Percentiles rank a stretch among this genome's conserved stretches.
phyloP scores from a whole-genome alignment of 2,329 filamentous ascomycete genomes.

The Epichloe gansuensis region DNA sequence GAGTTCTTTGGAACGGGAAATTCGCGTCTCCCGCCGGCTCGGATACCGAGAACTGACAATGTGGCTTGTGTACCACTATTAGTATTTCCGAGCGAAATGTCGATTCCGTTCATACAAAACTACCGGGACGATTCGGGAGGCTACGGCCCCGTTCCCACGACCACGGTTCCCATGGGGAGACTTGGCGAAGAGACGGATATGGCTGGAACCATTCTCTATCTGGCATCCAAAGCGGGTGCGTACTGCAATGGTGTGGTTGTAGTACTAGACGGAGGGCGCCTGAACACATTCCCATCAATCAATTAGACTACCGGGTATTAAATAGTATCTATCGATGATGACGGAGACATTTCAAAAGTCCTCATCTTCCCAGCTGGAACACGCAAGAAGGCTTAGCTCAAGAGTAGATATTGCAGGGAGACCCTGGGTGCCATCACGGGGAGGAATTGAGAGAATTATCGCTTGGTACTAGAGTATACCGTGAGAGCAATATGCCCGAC shows the following conservation, averaged over 20 bases:
- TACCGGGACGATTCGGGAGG: conserved; percentile 23
- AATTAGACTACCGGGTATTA: conserved; percentile 24
- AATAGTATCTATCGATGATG: not conserved
- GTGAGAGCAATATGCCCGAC: too few species aligned
- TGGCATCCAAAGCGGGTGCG: conserved; percentile 51
- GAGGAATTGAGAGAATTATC: too few species aligned
- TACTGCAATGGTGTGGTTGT: conserved; percentile 54
- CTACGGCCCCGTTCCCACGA: conserved; percentile 23
- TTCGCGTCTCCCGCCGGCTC: not conserved
- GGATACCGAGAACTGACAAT: not conserved
- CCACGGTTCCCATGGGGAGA: conserved; percentile 43
- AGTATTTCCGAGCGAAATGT: conserved; percentile 53
- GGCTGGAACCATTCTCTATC: conserved; percentile 51
- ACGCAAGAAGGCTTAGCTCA: not conserved
- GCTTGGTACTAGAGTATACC: too few species aligned
- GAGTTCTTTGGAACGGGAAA: not conserved
- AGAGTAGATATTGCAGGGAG: too few species aligned
- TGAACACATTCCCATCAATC: conserved; percentile 42
- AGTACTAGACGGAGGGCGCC: conserved; percentile 50
- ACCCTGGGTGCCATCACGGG: too few species aligned
- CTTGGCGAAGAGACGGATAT: conserved; percentile 49
- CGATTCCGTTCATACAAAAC: conserved; percentile 32
- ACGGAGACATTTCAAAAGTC: not conserved
- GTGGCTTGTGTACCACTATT: not conserved
- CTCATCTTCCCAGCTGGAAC: not conserved